Conservation (phyloP, 1,284 basidiomycete species). For the Fomitiporia mediterranea region DNA sequence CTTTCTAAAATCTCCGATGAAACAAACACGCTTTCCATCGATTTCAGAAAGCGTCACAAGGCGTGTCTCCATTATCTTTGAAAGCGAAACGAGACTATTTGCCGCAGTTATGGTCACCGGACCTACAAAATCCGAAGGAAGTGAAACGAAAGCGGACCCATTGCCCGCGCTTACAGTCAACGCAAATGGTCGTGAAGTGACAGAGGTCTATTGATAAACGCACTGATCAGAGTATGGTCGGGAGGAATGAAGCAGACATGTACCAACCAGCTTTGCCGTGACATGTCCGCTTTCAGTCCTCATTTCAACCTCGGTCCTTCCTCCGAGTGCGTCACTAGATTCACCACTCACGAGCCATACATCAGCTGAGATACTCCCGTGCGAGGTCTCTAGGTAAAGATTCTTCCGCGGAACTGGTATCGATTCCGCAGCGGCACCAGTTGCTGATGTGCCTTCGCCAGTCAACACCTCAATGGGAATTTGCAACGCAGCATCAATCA, state of each 20-base stretch:
- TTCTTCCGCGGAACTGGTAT: not conserved
- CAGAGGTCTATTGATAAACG: not conserved
- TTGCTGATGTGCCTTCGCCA: not conserved
- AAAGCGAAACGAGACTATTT: not conserved
- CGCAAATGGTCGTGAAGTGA: not conserved
- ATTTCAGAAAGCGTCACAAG: not conserved
- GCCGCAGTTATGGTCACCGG: not conserved
- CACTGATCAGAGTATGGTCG: too few species aligned
- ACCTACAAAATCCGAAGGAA: not conserved
- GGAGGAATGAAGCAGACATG: too few species aligned
- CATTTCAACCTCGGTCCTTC: too few species aligned
- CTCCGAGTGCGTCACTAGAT: too few species aligned
- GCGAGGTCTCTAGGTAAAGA: not conserved
- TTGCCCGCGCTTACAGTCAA: not conserved
- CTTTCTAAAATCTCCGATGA: not conserved
- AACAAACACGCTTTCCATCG: not conserved
- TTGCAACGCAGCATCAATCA: constrained; percentile 16
- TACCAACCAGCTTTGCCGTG: too few species aligned
- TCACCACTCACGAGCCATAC: not conserved
- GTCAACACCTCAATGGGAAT: constrained; percentile 11
- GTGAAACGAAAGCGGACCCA: not conserved
- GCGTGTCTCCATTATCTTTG: not conserved
- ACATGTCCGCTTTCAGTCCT: too few species aligned
- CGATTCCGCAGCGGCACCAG: too few species aligned
- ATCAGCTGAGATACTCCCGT: not conserved